Percentiles rank a stretch among this genome's conserved stretches.
Evolutionary conservation across 495 filamentous ascomycete genomes (phyloP).

Genomic region (Parathielavia appendiculata): DNA sequence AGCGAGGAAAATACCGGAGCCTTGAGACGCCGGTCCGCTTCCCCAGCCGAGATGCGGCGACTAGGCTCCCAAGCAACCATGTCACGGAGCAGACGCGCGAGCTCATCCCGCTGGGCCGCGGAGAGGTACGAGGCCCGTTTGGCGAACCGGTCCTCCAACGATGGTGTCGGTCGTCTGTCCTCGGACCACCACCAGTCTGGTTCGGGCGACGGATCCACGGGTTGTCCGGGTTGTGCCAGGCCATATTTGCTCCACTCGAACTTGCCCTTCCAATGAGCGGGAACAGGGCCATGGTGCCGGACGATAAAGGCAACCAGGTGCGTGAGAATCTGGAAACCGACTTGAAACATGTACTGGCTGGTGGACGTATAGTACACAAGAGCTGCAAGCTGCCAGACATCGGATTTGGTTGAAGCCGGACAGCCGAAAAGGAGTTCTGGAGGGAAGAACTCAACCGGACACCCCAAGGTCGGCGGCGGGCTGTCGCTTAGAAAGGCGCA

Average conservation of each 20-base stretch:
- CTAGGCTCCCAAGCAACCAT: slow-evolving; percentile 9
- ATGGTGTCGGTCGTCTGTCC: background rate
- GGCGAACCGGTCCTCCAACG: background rate
- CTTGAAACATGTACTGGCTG: background rate
- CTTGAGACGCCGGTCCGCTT: slow-evolving; percentile 4
- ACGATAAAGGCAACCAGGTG: background rate
- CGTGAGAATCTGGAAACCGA: background rate
- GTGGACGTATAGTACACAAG: background rate
- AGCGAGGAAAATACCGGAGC: background rate
- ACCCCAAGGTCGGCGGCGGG: background rate
- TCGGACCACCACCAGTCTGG: slow-evolving; percentile 8
- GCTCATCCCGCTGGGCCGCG: background rate
- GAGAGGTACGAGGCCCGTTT: slow-evolving; percentile 2
- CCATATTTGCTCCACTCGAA: slow-evolving; percentile 7
- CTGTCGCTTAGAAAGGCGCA: background rate
- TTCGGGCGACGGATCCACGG: background rate
- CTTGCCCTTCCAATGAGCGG: slow-evolving; percentile 2
- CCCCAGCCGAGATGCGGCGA: slow-evolving; percentile 1
- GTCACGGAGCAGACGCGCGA: slow-evolving; percentile 1
- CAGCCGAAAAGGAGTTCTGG: slow-evolving; percentile 1
- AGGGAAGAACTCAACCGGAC: slow-evolving; percentile 1
- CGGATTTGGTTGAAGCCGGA: slow-evolving; percentile 2
- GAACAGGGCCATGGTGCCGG: background rate
- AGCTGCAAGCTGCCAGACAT: slow-evolving; percentile 10
- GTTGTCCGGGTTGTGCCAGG: background rate